These are phyloP conservation scores for Pseudozyma sp. DNA, from an alignment of 1,284 basidiomycete genomes.

Conservation along the genomic window DNA sequence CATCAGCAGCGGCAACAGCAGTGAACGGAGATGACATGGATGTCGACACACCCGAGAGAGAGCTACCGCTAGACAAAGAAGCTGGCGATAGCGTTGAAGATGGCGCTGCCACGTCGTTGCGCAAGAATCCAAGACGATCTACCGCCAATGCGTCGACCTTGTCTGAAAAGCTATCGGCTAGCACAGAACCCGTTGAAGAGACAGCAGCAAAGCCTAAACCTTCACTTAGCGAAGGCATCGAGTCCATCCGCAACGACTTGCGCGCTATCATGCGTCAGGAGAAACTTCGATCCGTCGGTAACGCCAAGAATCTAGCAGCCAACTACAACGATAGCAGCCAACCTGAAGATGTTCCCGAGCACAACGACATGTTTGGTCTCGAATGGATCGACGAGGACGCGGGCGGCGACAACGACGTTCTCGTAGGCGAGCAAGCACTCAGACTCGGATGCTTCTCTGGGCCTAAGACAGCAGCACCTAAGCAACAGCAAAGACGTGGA, in stretches of 20 bases:
- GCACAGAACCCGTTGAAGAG: constrained; percentile 3
- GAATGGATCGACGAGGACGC: constrained; percentile 60
- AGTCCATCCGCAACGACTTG: constrained; percentile 63
- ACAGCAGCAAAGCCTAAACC: constrained; percentile 4
- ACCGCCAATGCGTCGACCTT: constrained; percentile 13
- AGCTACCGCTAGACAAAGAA: constrained; percentile 1
- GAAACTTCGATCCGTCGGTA: constrained; percentile 65
- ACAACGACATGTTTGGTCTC: constrained; percentile 66
- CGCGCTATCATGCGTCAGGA: constrained; percentile 67
- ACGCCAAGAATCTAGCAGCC: constrained; percentile 60
- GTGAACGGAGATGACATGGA: constrained; percentile 7
- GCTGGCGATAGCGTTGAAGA: constrained; percentile 15
- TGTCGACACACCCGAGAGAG: constrained; percentile 20
- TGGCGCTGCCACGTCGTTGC: constrained; percentile 3
- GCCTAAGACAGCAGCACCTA: constrained; percentile 45
- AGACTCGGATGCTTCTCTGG: constrained; percentile 60
- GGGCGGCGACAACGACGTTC: constrained; percentile 44
- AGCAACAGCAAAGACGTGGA: constrained; percentile 33
- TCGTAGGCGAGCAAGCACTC: constrained; percentile 63
- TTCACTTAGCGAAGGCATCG: constrained; percentile 50
- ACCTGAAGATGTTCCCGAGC: constrained; percentile 61
- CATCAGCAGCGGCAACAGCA: constrained; percentile 1
- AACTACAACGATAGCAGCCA: constrained; percentile 64
- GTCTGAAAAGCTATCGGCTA: constrained; percentile 5
- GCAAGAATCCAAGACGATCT: constrained; percentile 33